Conservation (phyloP, 768 basidiomycete genomes). For the Lactarius sp. region DNA sequence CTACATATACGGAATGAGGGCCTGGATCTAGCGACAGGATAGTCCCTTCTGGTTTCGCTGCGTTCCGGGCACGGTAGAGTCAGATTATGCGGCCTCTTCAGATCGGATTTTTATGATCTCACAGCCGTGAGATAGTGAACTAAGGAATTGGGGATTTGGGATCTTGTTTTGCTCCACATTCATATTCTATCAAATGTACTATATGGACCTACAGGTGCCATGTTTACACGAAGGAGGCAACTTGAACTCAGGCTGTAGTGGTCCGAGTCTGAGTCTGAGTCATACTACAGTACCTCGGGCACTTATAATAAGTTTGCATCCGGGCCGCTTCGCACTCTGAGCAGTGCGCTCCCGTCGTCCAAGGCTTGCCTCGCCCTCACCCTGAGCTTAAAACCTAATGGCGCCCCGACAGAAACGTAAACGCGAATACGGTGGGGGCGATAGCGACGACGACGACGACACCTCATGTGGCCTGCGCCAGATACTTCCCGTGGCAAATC, state of each 20-base stretch:
- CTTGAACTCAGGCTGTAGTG: no score
- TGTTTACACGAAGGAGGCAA: background rate
- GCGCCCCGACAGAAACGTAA: constrained; percentile 46
- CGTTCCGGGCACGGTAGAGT: background rate
- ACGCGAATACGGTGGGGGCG: constrained; percentile 34
- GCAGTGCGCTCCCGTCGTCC: no score
- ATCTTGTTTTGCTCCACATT: background rate
- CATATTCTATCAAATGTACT: background rate
- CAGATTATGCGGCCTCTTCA: background rate
- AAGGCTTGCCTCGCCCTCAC: no score
- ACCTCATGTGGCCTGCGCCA: constrained; percentile 56
- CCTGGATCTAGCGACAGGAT: constrained; percentile 43
- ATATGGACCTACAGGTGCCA: background rate
- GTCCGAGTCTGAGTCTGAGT: no score
- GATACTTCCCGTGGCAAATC: constrained; percentile 74
- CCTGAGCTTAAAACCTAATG: constrained; percentile 11
- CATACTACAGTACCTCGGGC: no score
- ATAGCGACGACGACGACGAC: constrained; percentile 52
- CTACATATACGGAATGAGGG: constrained; percentile 49
- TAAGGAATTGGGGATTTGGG: background rate
- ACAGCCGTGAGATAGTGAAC: background rate
- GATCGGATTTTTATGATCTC: background rate
- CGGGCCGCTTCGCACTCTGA: no score
- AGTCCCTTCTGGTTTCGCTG: constrained; percentile 41
- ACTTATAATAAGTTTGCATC: no score